Conservation (phyloP, 768 basidiomycete species). For the Mycena polygramma region DNA sequence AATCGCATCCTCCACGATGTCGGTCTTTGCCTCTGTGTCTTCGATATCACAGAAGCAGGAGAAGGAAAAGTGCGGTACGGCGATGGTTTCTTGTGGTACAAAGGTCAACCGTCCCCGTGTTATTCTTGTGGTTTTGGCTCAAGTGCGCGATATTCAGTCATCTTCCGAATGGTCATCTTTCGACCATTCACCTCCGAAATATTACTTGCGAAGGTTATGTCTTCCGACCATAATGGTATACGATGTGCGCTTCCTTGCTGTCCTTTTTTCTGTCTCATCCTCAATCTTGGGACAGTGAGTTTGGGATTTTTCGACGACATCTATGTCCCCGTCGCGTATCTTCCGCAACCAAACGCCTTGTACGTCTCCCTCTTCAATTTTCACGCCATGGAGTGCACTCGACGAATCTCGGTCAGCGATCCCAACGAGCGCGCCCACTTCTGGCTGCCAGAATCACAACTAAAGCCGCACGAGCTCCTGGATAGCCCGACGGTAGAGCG, state of each 20-base stretch:
- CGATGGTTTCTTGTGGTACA: slow-evolving; percentile 96
- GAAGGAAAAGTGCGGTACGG: slow-evolving; percentile 96
- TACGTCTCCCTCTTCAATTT: slow-evolving; percentile 50
- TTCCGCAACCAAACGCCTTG: slow-evolving; percentile 89
- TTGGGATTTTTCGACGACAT: slow-evolving; percentile 96
- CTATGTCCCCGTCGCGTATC: slow-evolving; percentile 81
- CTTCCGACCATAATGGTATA: slow-evolving; percentile 88
- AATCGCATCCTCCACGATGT: slow-evolving; percentile 92
- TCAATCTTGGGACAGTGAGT: slow-evolving; percentile 65
- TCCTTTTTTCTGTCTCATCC: background rate
- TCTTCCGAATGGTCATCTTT: slow-evolving; percentile 92
- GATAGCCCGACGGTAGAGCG: slow-evolving; percentile 75
- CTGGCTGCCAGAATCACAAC: slow-evolving; percentile 78
- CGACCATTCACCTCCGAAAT: slow-evolving; percentile 93
- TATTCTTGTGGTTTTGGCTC: background rate
- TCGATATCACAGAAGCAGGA: slow-evolving; percentile 87
- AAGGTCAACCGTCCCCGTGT: slow-evolving; percentile 64
- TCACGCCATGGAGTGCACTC: too few species aligned
- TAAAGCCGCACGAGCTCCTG: slow-evolving; percentile 71
- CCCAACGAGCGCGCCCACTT: slow-evolving; percentile 87
- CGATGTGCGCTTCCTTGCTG: slow-evolving; percentile 66
- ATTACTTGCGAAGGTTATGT: slow-evolving; percentile 88
- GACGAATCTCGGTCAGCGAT: slow-evolving; percentile 60
- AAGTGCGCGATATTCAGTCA: slow-evolving; percentile 61
- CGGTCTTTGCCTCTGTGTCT: slow-evolving; percentile 91